These are phyloP conservation scores for Ustilago bromivora DNA, from an alignment of 1,284 basidiomycete species.

Conservation along the genomic window DNA sequence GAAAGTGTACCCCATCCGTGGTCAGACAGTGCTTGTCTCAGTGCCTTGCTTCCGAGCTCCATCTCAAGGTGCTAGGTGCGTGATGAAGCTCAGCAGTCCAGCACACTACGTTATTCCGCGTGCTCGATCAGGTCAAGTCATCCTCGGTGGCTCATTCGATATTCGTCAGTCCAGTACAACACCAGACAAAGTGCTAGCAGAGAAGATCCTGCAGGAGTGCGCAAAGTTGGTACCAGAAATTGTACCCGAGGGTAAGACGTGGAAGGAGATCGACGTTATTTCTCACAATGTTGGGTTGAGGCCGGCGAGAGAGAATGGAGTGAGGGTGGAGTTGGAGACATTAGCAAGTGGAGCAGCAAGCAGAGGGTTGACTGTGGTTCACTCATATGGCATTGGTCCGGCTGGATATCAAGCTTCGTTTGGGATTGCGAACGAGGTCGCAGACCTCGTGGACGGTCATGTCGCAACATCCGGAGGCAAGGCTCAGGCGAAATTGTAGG, in stretches of 20 bases:
- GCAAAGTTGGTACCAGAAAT: constrained; percentile 51
- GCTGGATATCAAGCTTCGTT: constrained; percentile 65
- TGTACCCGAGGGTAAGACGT: constrained; percentile 47
- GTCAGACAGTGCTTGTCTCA: constrained; percentile 83
- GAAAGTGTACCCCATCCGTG: constrained; percentile 84
- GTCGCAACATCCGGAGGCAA: background rate
- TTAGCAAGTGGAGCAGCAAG: background rate
- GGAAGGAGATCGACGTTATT: constrained; percentile 49
- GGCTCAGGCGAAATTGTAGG: background rate
- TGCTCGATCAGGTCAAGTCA: constrained; percentile 71
- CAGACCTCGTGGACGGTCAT: constrained; percentile 41
- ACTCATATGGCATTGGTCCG: constrained; percentile 61
- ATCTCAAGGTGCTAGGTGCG: constrained; percentile 36
- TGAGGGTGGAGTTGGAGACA: constrained; percentile 49
- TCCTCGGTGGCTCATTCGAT: constrained; percentile 76
- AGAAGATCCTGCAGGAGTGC: constrained; percentile 72
- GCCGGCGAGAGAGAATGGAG: constrained; percentile 56
- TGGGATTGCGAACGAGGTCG: constrained; percentile 64
- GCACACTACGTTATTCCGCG: constrained; percentile 75
- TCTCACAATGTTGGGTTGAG: constrained; percentile 57
- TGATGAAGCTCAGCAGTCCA: constrained; percentile 42
- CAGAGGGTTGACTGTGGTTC: constrained; percentile 41
- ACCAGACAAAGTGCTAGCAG: constrained; percentile 72
- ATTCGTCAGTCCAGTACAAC: constrained; percentile 27
- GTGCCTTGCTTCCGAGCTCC: constrained; percentile 74